Evolutionary conservation across 108 stramenopile genomes (phyloP).

Genomic region (Nannochloropsis gaditana): DNA sequence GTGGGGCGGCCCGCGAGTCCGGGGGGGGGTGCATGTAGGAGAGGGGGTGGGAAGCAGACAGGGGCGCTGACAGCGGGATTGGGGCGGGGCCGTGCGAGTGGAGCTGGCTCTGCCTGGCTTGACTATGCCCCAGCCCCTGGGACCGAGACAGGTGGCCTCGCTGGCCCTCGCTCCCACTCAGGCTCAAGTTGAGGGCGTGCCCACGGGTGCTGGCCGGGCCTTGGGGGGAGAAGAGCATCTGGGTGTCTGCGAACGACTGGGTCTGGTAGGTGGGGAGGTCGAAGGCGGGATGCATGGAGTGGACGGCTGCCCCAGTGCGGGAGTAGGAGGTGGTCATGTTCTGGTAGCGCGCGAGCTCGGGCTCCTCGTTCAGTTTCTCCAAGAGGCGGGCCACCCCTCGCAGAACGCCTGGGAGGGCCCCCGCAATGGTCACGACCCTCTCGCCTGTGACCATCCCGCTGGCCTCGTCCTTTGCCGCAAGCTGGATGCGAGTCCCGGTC

Average conservation of each 20-base stretch:
- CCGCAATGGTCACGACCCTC: constrained; percentile 19
- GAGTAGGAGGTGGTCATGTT: constrained; percentile 20
- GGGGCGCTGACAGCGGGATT: too few species aligned
- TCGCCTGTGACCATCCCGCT: background rate
- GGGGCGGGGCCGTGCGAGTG: too few species aligned
- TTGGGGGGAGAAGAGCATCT: background rate
- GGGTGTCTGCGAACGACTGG: background rate
- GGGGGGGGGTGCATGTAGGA: too few species aligned
- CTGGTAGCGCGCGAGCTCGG: constrained; percentile 8
- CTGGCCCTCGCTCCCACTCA: background rate
- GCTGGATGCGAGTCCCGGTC: constrained; percentile 33
- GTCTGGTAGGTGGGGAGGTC: background rate
- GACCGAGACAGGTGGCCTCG: background rate
- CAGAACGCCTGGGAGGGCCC: background rate
- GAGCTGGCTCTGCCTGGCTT: too few species aligned
- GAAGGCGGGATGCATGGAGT: constrained; percentile 3
- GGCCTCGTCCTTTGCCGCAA: constrained; percentile 14
- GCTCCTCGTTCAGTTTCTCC: constrained; percentile 23
- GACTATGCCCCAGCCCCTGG: too few species aligned
- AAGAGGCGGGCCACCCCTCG: background rate
- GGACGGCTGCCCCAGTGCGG: background rate
- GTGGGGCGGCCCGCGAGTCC: too few species aligned
- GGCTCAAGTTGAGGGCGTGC: background rate
- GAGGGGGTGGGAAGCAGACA: too few species aligned
- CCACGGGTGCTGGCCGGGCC: background rate